phyloP scores from a whole-genome alignment of 371 early-diverging fungal genomes.

The Mucor mucedo region DNA sequence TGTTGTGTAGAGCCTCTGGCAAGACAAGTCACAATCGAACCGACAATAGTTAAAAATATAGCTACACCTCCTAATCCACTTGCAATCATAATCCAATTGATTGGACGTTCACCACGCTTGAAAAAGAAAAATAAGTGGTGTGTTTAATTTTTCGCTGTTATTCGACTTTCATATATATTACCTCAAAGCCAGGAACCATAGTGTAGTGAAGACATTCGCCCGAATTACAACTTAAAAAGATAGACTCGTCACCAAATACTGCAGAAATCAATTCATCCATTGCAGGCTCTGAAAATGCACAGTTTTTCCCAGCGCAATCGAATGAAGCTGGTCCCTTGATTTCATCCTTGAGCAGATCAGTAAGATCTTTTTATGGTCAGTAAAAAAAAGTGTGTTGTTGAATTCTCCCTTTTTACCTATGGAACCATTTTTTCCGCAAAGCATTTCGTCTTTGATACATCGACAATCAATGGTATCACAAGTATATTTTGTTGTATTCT shows the following conservation, averaged over 20 bases:
- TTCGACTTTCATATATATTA: slow-evolving; percentile 51
- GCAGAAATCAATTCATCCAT: slow-evolving; percentile 74
- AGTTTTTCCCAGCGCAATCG: slow-evolving; percentile 63
- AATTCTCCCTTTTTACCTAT: slow-evolving; percentile 34
- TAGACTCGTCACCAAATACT: slow-evolving; percentile 79
- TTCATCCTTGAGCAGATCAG: slow-evolving; percentile 72
- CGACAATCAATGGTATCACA: slow-evolving; percentile 76
- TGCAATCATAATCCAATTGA: slow-evolving; percentile 64
- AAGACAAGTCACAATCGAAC: slow-evolving; percentile 44
- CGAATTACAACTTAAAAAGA: slow-evolving; percentile 69
- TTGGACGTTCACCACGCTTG: slow-evolving; percentile 1
- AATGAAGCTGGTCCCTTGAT: slow-evolving; percentile 80
- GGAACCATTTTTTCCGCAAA: slow-evolving; percentile 82
- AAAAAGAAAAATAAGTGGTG: not conserved
- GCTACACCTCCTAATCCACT: slow-evolving; percentile 64
- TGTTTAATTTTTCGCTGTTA: not conserved
- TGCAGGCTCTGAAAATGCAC: slow-evolving; percentile 75
- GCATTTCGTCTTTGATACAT: slow-evolving; percentile 75
- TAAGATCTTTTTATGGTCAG: slow-evolving; percentile 47
- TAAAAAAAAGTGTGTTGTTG: not conserved
- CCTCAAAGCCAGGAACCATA: slow-evolving; percentile 81
- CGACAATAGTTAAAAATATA: slow-evolving; percentile 59
- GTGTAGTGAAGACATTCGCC: slow-evolving; percentile 91
- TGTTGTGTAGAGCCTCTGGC: slow-evolving; percentile 35
- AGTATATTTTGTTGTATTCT: slow-evolving; percentile 58